These are phyloP conservation scores for Fistulinella staudtii DNA, from an alignment of 1,284 basidiomycete species.

Conservation along the genomic window DNA sequence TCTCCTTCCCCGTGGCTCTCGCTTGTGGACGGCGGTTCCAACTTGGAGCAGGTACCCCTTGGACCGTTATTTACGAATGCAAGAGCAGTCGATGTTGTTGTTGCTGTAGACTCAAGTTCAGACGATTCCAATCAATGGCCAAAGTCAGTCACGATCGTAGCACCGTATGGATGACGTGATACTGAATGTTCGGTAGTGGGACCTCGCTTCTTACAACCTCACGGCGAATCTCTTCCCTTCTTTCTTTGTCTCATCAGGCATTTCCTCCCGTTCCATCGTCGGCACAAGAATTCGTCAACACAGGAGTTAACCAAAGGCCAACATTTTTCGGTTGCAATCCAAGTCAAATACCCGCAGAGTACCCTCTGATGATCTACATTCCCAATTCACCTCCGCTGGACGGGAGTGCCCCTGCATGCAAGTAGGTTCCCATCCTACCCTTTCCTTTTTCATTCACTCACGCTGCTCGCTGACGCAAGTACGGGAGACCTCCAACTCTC, in stretches of 20 bases:
- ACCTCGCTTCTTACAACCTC: slow-evolving; percentile 41
- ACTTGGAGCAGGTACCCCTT: slow-evolving; percentile 62
- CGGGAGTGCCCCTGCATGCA: slow-evolving; percentile 54
- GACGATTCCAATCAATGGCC: slow-evolving; percentile 63
- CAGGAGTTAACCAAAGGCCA: slow-evolving; percentile 64
- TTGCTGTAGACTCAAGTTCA: slow-evolving; percentile 65
- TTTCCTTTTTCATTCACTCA: background rate
- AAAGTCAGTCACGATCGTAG: slow-evolving; percentile 44
- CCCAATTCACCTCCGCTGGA: slow-evolving; percentile 61
- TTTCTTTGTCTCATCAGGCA: slow-evolving; percentile 52
- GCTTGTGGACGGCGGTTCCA: slow-evolving; percentile 59
- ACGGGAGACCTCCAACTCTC: slow-evolving; percentile 48
- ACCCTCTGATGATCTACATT: slow-evolving; percentile 57
- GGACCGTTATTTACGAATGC: slow-evolving; percentile 61
- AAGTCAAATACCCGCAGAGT: slow-evolving; percentile 44
- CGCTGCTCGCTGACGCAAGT: slow-evolving; percentile 3
- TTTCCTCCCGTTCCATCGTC: slow-evolving; percentile 62
- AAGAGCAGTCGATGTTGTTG: slow-evolving; percentile 60
- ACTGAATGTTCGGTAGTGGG: slow-evolving; percentile 39
- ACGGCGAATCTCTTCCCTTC: slow-evolving; percentile 41
- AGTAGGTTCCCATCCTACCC: slow-evolving; percentile 43
- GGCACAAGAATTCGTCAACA: slow-evolving; percentile 51
- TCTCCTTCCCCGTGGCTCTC: slow-evolving; percentile 48
- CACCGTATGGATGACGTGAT: background rate
- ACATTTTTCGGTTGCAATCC: slow-evolving; percentile 78